Percentiles rank a stretch among this genome's conserved stretches.
Evolutionary conservation across 805 yeast species (phyloP).

Genomic region (Cyberlindnera misumaiensis): DNA sequence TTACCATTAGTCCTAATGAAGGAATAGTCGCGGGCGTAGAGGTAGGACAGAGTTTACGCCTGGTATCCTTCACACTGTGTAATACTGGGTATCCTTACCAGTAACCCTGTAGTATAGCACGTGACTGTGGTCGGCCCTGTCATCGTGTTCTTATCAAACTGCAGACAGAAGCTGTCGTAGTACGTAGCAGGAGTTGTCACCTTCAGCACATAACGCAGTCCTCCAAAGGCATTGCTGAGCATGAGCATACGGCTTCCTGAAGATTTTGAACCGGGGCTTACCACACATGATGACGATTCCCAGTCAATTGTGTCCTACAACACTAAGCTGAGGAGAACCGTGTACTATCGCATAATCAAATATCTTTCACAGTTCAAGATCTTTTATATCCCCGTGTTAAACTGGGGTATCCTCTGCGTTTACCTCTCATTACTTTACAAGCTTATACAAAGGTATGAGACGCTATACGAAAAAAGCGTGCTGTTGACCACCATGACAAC

Average conservation of each 20-base stretch:
- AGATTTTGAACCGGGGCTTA: constrained; percentile 4
- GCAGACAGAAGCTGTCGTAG: too few relatives aligned
- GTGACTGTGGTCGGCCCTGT: neutral
- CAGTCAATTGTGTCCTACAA: constrained; percentile 8
- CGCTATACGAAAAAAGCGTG: constrained; percentile 55
- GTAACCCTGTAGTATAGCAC: neutral
- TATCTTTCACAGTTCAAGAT: constrained; percentile 27
- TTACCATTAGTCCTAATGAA: neutral
- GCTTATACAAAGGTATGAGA: constrained; percentile 52
- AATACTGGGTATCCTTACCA: too few relatives aligned
- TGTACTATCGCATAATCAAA: constrained; percentile 13
- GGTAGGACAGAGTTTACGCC: too few relatives aligned
- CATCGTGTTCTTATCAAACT: too few relatives aligned
- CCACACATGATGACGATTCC: constrained; percentile 2
- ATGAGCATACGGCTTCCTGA: constrained; percentile 11
- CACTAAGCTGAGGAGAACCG: constrained; percentile 13
- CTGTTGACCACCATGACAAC: constrained; percentile 75
- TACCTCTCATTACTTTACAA: constrained; percentile 44
- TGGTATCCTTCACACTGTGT: too few relatives aligned
- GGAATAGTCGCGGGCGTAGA: neutral
- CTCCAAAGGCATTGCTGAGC: neutral
- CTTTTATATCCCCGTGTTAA: constrained; percentile 47
- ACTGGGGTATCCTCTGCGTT: constrained; percentile 42
- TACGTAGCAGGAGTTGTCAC: neutral
- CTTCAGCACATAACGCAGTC: neutral